These are phyloP conservation scores for Tetrapisispora nanseiensis DNA, from an alignment of 805 yeast genomes.

Conservation along the genomic window DNA sequence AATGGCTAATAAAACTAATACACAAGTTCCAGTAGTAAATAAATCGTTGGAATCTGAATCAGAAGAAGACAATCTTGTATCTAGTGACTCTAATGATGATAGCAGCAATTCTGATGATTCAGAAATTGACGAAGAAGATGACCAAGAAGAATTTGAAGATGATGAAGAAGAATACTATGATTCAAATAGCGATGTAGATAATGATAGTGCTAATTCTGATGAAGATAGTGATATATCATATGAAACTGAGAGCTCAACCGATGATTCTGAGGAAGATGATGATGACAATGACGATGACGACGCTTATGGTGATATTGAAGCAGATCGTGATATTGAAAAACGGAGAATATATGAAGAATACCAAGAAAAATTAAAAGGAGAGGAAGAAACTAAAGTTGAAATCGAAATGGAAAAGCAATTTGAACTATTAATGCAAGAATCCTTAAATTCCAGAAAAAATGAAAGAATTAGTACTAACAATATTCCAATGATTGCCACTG, in stretches of 20 bases:
- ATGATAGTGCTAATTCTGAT: constrained; percentile 24
- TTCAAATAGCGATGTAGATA: too few relatives aligned
- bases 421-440: constrained; percentile 41
- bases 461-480: constrained; percentile 19
- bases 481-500: constrained; percentile 16
- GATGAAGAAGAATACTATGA: constrained; percentile 21
- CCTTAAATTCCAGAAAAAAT: constrained; percentile 34
- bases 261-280: constrained; percentile 4
- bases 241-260: constrained; percentile 2
- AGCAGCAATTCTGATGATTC: constrained; percentile 3
- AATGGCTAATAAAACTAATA: constrained; percentile 17
- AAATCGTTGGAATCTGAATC: neutral
- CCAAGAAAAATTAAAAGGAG: constrained; percentile 29
- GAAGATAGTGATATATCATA: neutral
- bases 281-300: constrained; percentile 16
- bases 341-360: constrained; percentile 31
- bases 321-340: constrained; percentile 27
- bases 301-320: constrained; percentile 19
- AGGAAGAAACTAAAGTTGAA: constrained; percentile 38
- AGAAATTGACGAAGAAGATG: neutral
- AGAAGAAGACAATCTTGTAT: neutral
- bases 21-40: constrained; percentile 5
- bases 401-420: constrained; percentile 50
- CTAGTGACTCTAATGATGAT: neutral
- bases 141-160: constrained; percentile 11